Base-by-base conservation (phyloP, 192 early-diverging fungal genomes). In the Umbelopsis vinacea region DNA sequence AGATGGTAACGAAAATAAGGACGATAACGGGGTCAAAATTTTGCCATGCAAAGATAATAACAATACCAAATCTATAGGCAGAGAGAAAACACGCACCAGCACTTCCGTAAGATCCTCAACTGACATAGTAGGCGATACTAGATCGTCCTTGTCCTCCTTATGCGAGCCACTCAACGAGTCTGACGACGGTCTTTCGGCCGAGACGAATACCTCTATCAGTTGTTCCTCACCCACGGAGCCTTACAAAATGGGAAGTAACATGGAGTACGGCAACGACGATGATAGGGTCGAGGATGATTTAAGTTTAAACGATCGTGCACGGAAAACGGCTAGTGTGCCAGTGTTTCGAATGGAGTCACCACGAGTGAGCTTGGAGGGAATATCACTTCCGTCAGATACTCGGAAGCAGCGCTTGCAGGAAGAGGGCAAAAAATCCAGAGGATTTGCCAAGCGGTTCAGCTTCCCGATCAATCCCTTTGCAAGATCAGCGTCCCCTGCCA, bases 381-480 rank as follows among this genome's bases (percentile, higher is more conserved):
- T 63, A 37, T 29, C 57, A 5, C 26, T 63, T 29, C 57, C 57
- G 35, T 63, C 57, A 7, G 33, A 63, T 35, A 7, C 17, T 14
- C 38, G 57, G n/a, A 63, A 37, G n/a, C 24, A 35, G 57, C 26
- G 57, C 6, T 19, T 63, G 33, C 12, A 63, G 8, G 57, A 63
- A 19, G 57, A 37, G 2, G 8, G 6, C 17, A 63, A 17, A 26
- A 63, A 37, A 37, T 19, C 3, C 4, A 35, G n/a, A 37, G 33
- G 33, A 4, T 63, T 63, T 33, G 26, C 57, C 14, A 63, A 63
- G 33, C 57, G 35, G 7, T 63, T 63, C 14, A 63, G 57, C 29
- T 63, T 63, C 26, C 57, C 57, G 26, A 63, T 63, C 14, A 63
- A 63, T 35, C 57, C 57, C 17, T 63, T 63, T 35, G 10, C 57